Evolutionary conservation across 768 basidiomycete genomes (phyloP).

Genomic region (Sarcodon aspratus): DNA sequence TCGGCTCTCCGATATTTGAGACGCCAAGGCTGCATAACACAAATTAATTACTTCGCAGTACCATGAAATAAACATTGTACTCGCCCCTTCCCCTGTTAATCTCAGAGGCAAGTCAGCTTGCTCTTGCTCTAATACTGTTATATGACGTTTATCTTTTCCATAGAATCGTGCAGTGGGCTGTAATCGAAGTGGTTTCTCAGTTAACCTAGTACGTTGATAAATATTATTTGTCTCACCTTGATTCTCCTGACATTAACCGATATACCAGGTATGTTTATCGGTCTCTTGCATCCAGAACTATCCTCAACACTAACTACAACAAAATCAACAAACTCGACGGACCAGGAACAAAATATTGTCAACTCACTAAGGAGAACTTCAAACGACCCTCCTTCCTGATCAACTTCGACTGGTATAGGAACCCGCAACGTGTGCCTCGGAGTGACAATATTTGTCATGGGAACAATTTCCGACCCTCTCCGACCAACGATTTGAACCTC

Average conservation of each 20-base stretch:
- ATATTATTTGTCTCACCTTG: constrained; percentile 36
- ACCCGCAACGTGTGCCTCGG: constrained; percentile 46
- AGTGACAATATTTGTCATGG: constrained; percentile 42
- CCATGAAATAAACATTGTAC: constrained; percentile 13
- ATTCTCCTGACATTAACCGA: constrained; percentile 76
- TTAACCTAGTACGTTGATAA: background rate
- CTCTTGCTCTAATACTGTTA: constrained; percentile 68
- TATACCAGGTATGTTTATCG: constrained; percentile 65
- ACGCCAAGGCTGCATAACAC: constrained; percentile 65
- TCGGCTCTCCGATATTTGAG: constrained; percentile 58
- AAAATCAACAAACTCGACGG: constrained; percentile 6
- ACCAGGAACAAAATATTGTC: background rate
- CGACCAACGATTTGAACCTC: constrained; percentile 75
- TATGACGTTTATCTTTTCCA: constrained; percentile 43
- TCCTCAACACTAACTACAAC: constrained; percentile 74
- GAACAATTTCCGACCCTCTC: constrained; percentile 47
- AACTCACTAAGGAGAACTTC: constrained; percentile 66
- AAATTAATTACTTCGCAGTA: background rate
- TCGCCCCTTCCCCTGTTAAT: constrained; percentile 83
- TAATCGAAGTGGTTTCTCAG: background rate
- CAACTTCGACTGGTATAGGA: constrained; percentile 56
- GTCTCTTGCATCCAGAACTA: constrained; percentile 74
- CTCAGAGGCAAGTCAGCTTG: constrained; percentile 66
- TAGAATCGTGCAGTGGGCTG: constrained; percentile 88
- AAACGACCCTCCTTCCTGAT: constrained; percentile 61